A percentile compares a stretch with the other conserved stretches of the same genome.
Evolutionary conservation across 768 basidiomycete species (phyloP).

Genomic region (Rhizopogon vinicolor): DNA sequence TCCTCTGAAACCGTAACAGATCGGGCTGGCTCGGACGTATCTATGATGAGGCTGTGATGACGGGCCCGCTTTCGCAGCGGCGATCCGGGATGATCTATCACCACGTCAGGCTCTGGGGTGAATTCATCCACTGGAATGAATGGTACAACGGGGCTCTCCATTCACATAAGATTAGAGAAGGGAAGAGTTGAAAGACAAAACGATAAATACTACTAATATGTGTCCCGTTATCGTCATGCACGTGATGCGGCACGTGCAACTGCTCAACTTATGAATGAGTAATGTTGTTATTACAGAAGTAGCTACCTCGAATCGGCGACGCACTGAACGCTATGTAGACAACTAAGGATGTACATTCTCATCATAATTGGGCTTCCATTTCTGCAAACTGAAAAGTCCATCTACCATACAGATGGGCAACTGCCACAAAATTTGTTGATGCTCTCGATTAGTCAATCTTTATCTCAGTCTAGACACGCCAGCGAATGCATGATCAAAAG

Average conservation of each 20-base stretch:
- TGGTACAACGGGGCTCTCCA: conserved; percentile 15
- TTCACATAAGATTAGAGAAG: neutral
- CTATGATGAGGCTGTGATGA: conserved; percentile 6
- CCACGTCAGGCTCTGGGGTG: neutral
- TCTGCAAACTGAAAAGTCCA: too few relatives aligned
- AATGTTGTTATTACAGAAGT: too few relatives aligned
- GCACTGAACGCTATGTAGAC: too few relatives aligned
- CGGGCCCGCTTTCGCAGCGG: conserved; percentile 8
- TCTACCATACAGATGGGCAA: too few relatives aligned
- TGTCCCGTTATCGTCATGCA: neutral
- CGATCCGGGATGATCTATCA: conserved; percentile 6
- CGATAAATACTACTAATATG: neutral
- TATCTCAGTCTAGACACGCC: too few relatives aligned
- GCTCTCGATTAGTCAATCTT: too few relatives aligned
- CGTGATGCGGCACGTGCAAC: neutral
- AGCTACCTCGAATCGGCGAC: too few relatives aligned
- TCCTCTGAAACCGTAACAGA: conserved; percentile 7
- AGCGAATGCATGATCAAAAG: too few relatives aligned
- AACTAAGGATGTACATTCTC: too few relatives aligned
- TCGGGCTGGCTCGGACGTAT: neutral
- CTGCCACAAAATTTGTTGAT: too few relatives aligned
- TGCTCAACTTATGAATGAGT: too few relatives aligned
- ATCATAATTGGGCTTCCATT: too few relatives aligned
- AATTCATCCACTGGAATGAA: conserved; percentile 17
- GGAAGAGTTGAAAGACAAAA: conserved; percentile 26